Base-by-base conservation (phyloP, 1,284 basidiomycete genomes). In the Paramarasmius palmivorus region DNA sequence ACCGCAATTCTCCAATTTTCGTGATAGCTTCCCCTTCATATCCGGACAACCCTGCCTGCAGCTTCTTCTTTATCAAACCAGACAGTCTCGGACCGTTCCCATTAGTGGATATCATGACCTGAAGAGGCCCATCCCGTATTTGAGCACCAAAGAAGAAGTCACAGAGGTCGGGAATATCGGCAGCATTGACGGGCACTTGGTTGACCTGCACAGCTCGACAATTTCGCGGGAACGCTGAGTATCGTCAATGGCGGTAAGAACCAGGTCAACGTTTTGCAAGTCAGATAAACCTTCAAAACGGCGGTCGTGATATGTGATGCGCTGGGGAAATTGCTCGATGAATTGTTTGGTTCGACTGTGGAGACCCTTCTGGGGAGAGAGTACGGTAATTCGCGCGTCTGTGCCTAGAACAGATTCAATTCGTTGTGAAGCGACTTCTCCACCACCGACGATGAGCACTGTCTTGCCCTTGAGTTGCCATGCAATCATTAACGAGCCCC, bases 61-160 rank as follows among this genome's bases (percentile, higher is more conserved):
- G 80, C 60, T 75, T 79, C 59, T 81, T 78, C 56, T 90, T 83
- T 44, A 98, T 84, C 61, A 96, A 77, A 56, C 88, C 90, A 5
- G 96, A 94, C 59, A 98, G 79, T 67, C 93, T 90, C 7, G 97
- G 97, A 3, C 94, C 93, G 62, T 92, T 88, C 23, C 97, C 97
- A 53, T 93, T 93, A 1, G 97, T 99, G 8, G 93, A 96, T 40
- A 99, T 88, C 90, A 98, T 90, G 61, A 98, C 86, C 73, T 98
- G 95, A 36, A 99, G 73, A 0, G 95, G 93, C 0, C 96, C 95
- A 57, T 88, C 82, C 35, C 93, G 87, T 55, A 98, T 88, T 67
- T 95, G 90, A 1, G 93, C 91, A 42, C 97, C 97, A 73, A 99
- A 99, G 77, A 97, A 99, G 68, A 99, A 99, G 73, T 99, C 96